Evolutionary conservation across 495 filamentous ascomycete genomes (phyloP).

Genomic region (Geopyxis carbonaria): DNA sequence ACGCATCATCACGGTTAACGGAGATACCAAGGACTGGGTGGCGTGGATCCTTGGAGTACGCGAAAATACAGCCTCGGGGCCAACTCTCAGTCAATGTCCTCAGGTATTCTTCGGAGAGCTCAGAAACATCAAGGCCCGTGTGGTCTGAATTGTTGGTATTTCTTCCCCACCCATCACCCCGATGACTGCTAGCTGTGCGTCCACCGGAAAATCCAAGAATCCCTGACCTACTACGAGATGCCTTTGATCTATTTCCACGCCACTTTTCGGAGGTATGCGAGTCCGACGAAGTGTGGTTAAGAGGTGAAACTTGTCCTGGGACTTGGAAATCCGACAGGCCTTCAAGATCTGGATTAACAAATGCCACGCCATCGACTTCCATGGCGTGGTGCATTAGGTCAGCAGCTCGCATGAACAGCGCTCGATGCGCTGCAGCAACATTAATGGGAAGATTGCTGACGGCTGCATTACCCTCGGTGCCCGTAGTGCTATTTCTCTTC

Average conservation of each 20-base stretch:
- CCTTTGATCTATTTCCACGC: not conserved
- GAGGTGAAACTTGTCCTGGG: not conserved
- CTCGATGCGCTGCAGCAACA: not conserved
- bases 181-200: not conserved
- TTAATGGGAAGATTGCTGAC: not conserved
- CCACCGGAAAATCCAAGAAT: conserved; percentile 16
- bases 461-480: not conserved
- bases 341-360: conserved; percentile 27
- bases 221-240: conserved; percentile 12
- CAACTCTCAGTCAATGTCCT: conserved; percentile 9
- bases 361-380: conserved; percentile 30
- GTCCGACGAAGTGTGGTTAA: conserved; percentile 2
- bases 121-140: not conserved
- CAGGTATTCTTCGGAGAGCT: not conserved
- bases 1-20: not conserved
- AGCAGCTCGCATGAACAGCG: conserved; percentile 23
- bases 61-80: conserved; percentile 18
- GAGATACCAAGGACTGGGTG: not conserved
- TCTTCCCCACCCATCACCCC: not conserved
- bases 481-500: not conserved
- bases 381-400: conserved; percentile 28
- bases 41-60: conserved; percentile 2
- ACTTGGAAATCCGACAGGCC: conserved; percentile 11
- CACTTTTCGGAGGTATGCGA: conserved; percentile 7
- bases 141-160: not conserved